phyloP scores from a whole-genome alignment of 2,329 filamentous ascomycete species.

The Claviceps humidiphila region DNA sequence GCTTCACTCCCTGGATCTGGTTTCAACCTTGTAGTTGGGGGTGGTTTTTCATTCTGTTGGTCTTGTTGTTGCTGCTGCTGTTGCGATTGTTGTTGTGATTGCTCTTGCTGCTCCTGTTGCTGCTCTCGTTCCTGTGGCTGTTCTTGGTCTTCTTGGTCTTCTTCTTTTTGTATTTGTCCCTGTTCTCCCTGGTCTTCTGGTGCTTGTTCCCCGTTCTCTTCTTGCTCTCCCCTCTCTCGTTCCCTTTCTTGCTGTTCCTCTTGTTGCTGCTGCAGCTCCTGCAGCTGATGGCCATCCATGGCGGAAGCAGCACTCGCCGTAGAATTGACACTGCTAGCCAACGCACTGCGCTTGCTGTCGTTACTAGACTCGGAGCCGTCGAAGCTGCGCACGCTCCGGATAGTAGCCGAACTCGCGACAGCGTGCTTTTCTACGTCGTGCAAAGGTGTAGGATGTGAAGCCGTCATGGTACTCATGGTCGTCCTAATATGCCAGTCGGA shows the following conservation, averaged over 20 bases:
- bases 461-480: conserved; percentile 27
- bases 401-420: conserved; percentile 29
- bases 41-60: conserved; percentile 15
- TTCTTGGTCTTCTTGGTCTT: not conserved
- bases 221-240: not conserved
- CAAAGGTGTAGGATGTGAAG: conserved; percentile 4
- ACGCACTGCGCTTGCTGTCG: conserved; percentile 34
- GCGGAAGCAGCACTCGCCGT: conserved; percentile 34
- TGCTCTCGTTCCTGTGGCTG: conserved; percentile 4
- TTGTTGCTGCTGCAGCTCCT: not conserved
- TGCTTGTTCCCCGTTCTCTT: not conserved
- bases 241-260: not conserved
- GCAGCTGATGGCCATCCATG: conserved; percentile 19
- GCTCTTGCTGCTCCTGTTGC: not conserved
- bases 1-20: conserved; percentile 15
- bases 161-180: not conserved
- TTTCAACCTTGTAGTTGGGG: conserved; percentile 25
- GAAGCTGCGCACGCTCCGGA: conserved; percentile 43
- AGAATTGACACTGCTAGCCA: conserved; percentile 44
- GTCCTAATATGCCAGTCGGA: conserved; percentile 15
- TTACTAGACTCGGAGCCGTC: conserved; percentile 35
- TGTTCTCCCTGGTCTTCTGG: conserved; percentile 10
- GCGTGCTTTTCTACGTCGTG: conserved; percentile 20
- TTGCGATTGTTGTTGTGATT: not conserved
- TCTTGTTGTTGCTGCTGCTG: not conserved